These are phyloP conservation scores for Physaria fendleri DNA, from an alignment of 345 rosid genomes.

Conservation along the genomic window DNA sequence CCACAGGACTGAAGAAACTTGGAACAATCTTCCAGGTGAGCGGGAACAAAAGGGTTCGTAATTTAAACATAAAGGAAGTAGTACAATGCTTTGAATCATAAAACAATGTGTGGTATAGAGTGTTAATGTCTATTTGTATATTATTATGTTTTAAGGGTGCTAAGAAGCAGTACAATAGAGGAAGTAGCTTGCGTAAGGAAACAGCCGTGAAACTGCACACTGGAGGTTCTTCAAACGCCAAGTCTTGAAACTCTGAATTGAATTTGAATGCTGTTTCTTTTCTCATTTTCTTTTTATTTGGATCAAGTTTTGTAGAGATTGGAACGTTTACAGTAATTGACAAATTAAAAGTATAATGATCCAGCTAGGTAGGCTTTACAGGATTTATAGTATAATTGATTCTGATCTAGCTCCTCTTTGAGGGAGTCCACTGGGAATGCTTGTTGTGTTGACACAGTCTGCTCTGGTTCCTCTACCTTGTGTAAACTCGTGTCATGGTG, in stretches of 20 bases:
- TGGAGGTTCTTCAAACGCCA: constrained; percentile 21
- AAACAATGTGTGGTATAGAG: neutral
- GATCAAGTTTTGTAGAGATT: constrained; percentile 12
- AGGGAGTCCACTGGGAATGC: too few relatives aligned
- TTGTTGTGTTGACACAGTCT: too few relatives aligned
- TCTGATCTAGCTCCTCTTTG: too few relatives aligned
- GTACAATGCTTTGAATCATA: neutral
- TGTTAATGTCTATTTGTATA: neutral
- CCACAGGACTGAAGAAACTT: constrained; percentile 65
- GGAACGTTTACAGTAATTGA: too few relatives aligned
- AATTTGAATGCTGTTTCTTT: neutral
- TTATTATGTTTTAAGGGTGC: constrained; percentile 56
- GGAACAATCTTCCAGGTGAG: constrained; percentile 86
- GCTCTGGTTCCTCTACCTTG: constrained; percentile 78
- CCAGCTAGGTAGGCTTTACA: too few relatives aligned
- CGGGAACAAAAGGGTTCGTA: constrained; percentile 23
- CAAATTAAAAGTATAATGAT: too few relatives aligned
- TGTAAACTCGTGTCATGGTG: constrained; percentile 97
- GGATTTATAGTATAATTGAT: too few relatives aligned
- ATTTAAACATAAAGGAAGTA: constrained; percentile 2
- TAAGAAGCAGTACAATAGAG: constrained; percentile 60
- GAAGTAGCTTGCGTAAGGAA: constrained; percentile 71
- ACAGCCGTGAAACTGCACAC: constrained; percentile 17
- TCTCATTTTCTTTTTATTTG: neutral
- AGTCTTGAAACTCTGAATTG: constrained; percentile 4